Evolutionary conservation across 108 stramenopile species (phyloP).

Genomic region (Cyclotella sp.): DNA sequence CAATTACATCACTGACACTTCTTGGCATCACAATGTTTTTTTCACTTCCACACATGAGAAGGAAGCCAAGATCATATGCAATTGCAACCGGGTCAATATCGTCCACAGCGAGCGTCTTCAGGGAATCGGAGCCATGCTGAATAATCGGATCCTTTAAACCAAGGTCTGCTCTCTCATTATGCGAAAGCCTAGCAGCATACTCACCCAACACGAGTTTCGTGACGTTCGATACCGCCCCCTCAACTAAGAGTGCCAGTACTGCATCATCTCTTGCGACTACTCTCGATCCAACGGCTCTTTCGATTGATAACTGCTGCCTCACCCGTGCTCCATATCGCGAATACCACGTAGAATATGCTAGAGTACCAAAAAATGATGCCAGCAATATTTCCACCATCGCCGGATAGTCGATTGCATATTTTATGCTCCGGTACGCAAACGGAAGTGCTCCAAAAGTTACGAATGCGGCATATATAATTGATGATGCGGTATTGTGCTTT

Average conservation of each 20-base stretch:
- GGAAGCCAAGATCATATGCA: no score
- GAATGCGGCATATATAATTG: slow-evolving; percentile 43
- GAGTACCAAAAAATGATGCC: slow-evolving; percentile 48
- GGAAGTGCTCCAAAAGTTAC: slow-evolving; percentile 58
- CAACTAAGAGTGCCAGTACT: slow-evolving; percentile 5
- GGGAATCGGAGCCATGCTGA: no score
- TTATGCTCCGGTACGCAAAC: slow-evolving; percentile 52
- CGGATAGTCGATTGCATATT: slow-evolving; percentile 51
- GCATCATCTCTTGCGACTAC: slow-evolving; percentile 9
- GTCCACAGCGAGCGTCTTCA: no score
- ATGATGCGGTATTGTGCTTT: slow-evolving; percentile 47
- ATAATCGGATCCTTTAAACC: no score
- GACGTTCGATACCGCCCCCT: slow-evolving; percentile 10
- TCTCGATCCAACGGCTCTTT: slow-evolving; percentile 18
- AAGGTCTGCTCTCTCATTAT: no score
- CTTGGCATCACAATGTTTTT: no score
- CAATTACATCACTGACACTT: no score
- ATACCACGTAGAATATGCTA: slow-evolving; percentile 46
- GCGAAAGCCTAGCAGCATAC: neutral
- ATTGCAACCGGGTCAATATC: no score
- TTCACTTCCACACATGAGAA: no score
- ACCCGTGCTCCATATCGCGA: slow-evolving; percentile 34
- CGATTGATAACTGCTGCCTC: slow-evolving; percentile 14
- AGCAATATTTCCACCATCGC: slow-evolving; percentile 38
- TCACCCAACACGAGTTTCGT: neutral